Evolutionary conservation across 371 early-diverging fungal genomes (phyloP).

Genomic region (Syncephalastrum contaminatum): DNA sequence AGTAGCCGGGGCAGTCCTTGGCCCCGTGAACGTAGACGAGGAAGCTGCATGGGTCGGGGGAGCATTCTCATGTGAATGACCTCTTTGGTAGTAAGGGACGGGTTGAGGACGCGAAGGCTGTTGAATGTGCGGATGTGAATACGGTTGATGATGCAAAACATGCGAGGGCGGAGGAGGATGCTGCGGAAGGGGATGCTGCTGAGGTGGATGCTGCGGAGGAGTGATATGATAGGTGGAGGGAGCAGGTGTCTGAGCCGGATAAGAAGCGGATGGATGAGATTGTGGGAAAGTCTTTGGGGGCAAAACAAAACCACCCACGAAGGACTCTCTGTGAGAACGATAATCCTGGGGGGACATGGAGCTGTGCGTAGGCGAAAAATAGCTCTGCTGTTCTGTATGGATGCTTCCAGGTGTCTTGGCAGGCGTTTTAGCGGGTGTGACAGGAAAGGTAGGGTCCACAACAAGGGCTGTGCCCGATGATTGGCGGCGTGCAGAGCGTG

Average conservation of each 20-base stretch:
- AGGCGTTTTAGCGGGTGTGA: constrained; percentile 11
- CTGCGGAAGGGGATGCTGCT: background rate
- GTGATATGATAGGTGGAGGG: background rate
- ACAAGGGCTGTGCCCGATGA: constrained; percentile 4
- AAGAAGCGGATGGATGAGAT: background rate
- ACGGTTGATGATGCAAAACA: background rate
- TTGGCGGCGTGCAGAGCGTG: constrained; percentile 2
- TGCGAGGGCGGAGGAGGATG: background rate
- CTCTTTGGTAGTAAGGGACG: background rate
- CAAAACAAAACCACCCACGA: constrained; percentile 16
- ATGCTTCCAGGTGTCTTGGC: constrained; percentile 2
- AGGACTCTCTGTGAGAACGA: constrained; percentile 5
- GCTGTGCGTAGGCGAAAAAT: constrained; percentile 10
- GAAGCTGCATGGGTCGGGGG: background rate
- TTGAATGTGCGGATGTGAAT: background rate
- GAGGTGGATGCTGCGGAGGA: background rate
- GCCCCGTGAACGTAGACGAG: background rate
- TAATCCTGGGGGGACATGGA: constrained; percentile 8
- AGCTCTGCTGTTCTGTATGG: background rate
- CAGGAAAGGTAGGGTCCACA: constrained; percentile 2
- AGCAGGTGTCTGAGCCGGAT: background rate
- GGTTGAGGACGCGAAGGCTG: background rate
- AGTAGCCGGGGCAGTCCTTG: background rate
- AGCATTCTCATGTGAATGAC: background rate
- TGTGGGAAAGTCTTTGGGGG: constrained; percentile 7